Evolutionary conservation across 2,329 filamentous ascomycete genomes (phyloP).

Genomic region (Bipolaris sorokiniana): DNA sequence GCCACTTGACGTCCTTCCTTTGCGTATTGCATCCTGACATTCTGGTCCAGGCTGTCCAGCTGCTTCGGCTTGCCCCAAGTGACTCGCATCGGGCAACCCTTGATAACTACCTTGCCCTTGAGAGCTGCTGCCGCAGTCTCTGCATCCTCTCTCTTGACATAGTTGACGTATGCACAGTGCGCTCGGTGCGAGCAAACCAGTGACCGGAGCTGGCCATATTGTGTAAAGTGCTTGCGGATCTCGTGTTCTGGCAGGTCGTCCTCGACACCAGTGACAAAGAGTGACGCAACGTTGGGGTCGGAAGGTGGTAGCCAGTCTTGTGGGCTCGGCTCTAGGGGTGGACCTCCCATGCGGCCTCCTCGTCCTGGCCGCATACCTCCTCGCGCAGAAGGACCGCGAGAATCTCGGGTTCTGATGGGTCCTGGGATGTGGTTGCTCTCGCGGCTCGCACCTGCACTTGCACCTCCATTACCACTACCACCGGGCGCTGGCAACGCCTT

Average conservation of each 20-base stretch:
- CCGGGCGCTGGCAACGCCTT: conserved; percentile 52
- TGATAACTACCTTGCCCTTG: conserved; percentile 86
- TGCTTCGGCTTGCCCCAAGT: conserved; percentile 94
- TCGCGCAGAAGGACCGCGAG: conserved; percentile 47
- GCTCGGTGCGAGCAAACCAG: conserved; percentile 96
- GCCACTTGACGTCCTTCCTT: conserved; percentile 68
- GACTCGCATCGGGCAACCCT: conserved; percentile 86
- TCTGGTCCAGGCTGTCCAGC: conserved; percentile 87
- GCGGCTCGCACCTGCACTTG: conserved; percentile 36
- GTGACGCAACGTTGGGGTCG: conserved; percentile 85
- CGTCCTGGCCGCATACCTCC: conserved; percentile 49
- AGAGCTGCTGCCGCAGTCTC: conserved; percentile 85
- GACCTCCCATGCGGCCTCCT: conserved; percentile 58
- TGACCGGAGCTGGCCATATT: conserved; percentile 87
- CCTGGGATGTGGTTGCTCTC: conserved; percentile 60
- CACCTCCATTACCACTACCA: conserved; percentile 39
- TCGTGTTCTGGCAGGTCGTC: conserved; percentile 94
- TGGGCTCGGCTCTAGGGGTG: conserved; percentile 78
- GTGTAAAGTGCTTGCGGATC: conserved; percentile 86
- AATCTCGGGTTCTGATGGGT: conserved; percentile 77
- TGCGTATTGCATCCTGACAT: conserved; percentile 80
- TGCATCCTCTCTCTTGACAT: conserved; percentile 79
- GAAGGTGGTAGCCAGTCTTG: conserved; percentile 85
- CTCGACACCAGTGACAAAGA: conserved; percentile 94
- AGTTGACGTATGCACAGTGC: conserved; percentile 97